phyloP scores from a whole-genome alignment of 768 basidiomycete genomes.

The Mrakia gelida region DNA sequence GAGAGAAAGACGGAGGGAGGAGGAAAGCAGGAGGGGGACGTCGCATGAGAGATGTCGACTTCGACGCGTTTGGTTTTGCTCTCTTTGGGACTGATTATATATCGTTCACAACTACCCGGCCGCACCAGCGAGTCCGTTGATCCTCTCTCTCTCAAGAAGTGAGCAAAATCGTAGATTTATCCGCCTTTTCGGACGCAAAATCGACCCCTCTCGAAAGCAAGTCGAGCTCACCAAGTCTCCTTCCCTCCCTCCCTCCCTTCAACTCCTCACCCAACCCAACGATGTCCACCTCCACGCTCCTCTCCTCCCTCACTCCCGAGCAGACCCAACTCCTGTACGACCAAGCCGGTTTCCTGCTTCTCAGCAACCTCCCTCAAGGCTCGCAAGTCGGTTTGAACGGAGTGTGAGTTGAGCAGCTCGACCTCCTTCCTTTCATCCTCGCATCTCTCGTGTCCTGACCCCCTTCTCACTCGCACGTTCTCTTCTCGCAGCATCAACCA shows the following conservation, averaged over 20 bases:
- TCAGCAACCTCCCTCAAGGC: conserved; percentile 20
- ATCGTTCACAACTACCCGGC: too few relatives aligned
- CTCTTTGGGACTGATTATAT: too few relatives aligned
- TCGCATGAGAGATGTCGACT: not conserved
- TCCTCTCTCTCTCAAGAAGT: too few relatives aligned
- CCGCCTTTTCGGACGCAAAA: too few relatives aligned
- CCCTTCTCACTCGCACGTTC: not conserved
- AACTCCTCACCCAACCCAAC: not conserved
- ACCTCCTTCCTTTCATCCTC: not conserved
- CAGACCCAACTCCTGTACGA: conserved; percentile 24
- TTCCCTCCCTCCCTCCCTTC: not conserved
- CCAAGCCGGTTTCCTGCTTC: conserved; percentile 26
- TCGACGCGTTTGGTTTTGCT: not conserved
- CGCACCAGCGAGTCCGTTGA: too few relatives aligned
- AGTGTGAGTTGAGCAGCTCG: conserved; percentile 21
- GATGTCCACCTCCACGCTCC: not conserved
- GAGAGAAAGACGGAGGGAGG: not conserved
- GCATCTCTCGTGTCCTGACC: not conserved
- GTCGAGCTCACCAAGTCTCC: too few relatives aligned
- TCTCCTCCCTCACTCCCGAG: conserved; percentile 16
- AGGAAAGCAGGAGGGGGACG: not conserved
- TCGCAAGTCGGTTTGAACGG: conserved; percentile 29
- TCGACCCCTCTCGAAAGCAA: too few relatives aligned
- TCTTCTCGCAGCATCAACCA: not conserved
- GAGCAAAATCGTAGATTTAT: too few relatives aligned